Percentiles rank a stretch among this genome's conserved stretches.
Evolutionary conservation across 768 basidiomycete species (phyloP).

Genomic region (Podaxis sp.): DNA sequence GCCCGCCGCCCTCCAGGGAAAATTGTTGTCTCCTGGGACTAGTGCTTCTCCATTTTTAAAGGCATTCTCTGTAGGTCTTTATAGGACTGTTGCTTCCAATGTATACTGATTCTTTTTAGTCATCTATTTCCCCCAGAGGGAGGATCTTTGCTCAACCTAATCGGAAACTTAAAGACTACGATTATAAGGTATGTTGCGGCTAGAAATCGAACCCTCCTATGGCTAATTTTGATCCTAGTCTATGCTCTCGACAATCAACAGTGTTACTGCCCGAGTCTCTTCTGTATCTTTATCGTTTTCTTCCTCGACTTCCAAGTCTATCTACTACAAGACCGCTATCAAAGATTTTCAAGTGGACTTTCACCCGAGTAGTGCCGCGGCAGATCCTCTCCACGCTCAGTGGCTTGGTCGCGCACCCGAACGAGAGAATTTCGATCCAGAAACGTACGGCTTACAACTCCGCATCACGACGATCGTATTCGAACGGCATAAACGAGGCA

Average conservation of each 20-base stretch:
- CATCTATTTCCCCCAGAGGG: constrained; percentile 47
- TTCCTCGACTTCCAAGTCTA: constrained; percentile 29
- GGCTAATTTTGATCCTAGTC: constrained; percentile 32
- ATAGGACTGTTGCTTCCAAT: constrained; percentile 9
- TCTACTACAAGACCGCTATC: constrained; percentile 44
- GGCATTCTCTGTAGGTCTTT: constrained; percentile 41
- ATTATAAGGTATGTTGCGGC: constrained; percentile 34
- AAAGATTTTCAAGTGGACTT: constrained; percentile 39
- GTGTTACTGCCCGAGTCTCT: constrained; percentile 42
- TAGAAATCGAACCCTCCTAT: not conserved
- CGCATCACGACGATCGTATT: constrained; percentile 43
- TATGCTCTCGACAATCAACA: constrained; percentile 44
- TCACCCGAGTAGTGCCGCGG: constrained; percentile 47
- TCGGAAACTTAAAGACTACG: constrained; percentile 37
- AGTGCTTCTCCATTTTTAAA: constrained; percentile 40
- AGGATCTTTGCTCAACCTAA: constrained; percentile 35
- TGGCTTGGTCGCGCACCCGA: constrained; percentile 48
- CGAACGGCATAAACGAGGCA: constrained; percentile 38
- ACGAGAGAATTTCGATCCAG: constrained; percentile 39
- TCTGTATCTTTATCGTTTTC: constrained; percentile 44
- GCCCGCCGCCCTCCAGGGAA: constrained; percentile 10
- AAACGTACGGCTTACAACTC: constrained; percentile 48
- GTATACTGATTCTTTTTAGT: constrained; percentile 28
- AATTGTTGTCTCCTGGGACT: constrained; percentile 25
- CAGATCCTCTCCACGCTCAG: constrained; percentile 45